These are phyloP conservation scores for Fonsecaea monophora DNA, from an alignment of 2,329 filamentous ascomycete species.

Conservation along the genomic window DNA sequence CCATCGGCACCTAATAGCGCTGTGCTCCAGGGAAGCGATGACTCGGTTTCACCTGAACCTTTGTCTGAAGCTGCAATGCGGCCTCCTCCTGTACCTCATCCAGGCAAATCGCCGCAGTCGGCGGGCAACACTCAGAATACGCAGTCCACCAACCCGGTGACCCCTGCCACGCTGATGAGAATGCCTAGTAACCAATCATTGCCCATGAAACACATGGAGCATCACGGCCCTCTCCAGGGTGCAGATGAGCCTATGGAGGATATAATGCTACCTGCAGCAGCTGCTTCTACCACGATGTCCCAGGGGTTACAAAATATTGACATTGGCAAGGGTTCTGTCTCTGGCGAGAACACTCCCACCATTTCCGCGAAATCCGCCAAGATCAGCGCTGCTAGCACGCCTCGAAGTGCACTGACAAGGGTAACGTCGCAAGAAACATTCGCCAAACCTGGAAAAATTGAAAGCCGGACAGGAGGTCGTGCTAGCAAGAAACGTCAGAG, in stretches of 20 bases:
- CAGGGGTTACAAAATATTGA: conserved; percentile 60
- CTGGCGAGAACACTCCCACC: conserved; percentile 62
- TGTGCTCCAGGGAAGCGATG: conserved; percentile 47
- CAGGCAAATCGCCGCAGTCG: conserved; percentile 48
- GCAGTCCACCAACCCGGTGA: conserved; percentile 67
- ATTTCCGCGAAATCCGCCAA: conserved; percentile 69
- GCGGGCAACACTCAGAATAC: conserved; percentile 40
- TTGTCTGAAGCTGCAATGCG: conserved; percentile 59
- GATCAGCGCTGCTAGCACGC: conserved; percentile 61
- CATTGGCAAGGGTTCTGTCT: conserved; percentile 49
- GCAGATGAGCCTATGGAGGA: conserved; percentile 67
- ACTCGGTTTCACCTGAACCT: conserved; percentile 57
- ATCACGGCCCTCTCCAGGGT: conserved; percentile 50
- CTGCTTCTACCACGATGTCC: conserved; percentile 55
- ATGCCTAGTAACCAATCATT: conserved; percentile 59
- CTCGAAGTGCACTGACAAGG: conserved; percentile 34
- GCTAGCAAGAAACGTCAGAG: conserved; percentile 73
- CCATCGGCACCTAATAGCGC: conserved; percentile 39
- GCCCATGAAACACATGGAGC: conserved; percentile 44
- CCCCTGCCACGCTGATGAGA: conserved; percentile 87
- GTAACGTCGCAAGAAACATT: conserved; percentile 50
- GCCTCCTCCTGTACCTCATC: conserved; percentile 53
- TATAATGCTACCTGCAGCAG: conserved; percentile 76
- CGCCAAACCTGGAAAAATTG: conserved; percentile 41
- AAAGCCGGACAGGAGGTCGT: conserved; percentile 51